Conservation (phyloP, 1,284 basidiomycete species). For the Exobasidium cylindrosporum region DNA sequence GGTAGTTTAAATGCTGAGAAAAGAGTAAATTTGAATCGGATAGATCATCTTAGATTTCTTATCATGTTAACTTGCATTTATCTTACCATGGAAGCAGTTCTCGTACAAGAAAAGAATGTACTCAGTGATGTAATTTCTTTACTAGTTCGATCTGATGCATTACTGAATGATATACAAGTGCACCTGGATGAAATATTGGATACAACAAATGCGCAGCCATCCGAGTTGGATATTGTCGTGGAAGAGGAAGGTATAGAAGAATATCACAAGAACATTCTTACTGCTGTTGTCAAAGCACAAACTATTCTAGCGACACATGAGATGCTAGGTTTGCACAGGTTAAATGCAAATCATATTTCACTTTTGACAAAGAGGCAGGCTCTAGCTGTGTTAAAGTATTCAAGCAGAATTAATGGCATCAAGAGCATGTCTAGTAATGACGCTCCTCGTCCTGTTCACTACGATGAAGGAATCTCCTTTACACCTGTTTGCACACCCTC, state of each 20-base stretch:
- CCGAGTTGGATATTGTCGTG: background rate
- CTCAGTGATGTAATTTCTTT: background rate
- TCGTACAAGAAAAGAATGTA: background rate
- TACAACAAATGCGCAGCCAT: slow-evolving; percentile 2
- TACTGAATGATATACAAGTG: slow-evolving; percentile 3
- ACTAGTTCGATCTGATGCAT: background rate
- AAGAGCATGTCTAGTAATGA: no score
- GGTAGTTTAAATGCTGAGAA: background rate
- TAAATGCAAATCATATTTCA: slow-evolving; percentile 15
- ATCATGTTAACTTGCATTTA: slow-evolving; percentile 39
- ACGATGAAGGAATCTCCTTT: slow-evolving; percentile 17
- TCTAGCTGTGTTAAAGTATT: slow-evolving; percentile 23
- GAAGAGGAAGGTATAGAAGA: background rate
- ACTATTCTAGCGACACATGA: background rate
- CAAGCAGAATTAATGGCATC: no score
- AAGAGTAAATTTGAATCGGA: slow-evolving; percentile 17
- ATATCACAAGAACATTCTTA: background rate
- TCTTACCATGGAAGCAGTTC: slow-evolving; percentile 5
- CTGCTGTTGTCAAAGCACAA: background rate
- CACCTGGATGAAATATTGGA: slow-evolving; percentile 7
- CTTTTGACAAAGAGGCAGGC: slow-evolving; percentile 26
- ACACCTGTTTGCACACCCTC: slow-evolving; percentile 20
- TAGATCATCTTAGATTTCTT: slow-evolving; percentile 36
- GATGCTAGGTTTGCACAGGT: background rate
- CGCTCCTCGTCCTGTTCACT: background rate